Conservation (phyloP, 306 rosid genomes). For the Dalbergia cultrata region DNA sequence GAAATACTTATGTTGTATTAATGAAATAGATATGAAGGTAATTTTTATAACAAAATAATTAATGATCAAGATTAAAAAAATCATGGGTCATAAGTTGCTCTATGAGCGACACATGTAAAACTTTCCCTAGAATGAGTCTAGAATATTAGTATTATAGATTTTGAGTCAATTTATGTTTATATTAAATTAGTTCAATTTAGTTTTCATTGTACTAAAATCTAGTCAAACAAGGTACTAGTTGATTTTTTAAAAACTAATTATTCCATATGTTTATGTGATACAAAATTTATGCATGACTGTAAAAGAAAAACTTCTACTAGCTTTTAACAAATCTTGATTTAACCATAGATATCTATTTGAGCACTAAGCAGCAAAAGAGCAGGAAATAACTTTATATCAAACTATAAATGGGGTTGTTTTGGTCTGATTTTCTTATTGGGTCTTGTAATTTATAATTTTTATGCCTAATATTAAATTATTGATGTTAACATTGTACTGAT, state of each 20-base stretch:
- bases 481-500: slow-evolving; percentile 9
- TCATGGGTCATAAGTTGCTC: too few relatives aligned
- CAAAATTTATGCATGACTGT: neutral
- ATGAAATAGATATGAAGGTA: too few relatives aligned
- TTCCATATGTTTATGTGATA: slow-evolving; percentile 18
- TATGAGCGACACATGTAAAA: too few relatives aligned
- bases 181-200: slow-evolving; percentile 20
- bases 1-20: too few relatives aligned
- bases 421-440: slow-evolving; percentile 7
- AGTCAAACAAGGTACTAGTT: slow-evolving; percentile 25
- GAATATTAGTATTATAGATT: too few relatives aligned
- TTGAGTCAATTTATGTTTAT: slow-evolving; percentile 12
- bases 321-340: slow-evolving; percentile 14
- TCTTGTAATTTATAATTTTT: neutral
- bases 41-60: too few relatives aligned
- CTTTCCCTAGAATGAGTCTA: too few relatives aligned
- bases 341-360: slow-evolving; percentile 25
- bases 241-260: slow-evolving; percentile 4
- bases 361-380: slow-evolving; percentile 20
- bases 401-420: slow-evolving; percentile 34
- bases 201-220: slow-evolving; percentile 21
- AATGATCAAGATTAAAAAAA: too few relatives aligned
- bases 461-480: slow-evolving; percentile 18
- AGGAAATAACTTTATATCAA: slow-evolving; percentile 27
- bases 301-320: neutral